These are phyloP conservation scores for Cytidiella melzeri DNA, from an alignment of 768 basidiomycete species.

Conservation along the genomic window DNA sequence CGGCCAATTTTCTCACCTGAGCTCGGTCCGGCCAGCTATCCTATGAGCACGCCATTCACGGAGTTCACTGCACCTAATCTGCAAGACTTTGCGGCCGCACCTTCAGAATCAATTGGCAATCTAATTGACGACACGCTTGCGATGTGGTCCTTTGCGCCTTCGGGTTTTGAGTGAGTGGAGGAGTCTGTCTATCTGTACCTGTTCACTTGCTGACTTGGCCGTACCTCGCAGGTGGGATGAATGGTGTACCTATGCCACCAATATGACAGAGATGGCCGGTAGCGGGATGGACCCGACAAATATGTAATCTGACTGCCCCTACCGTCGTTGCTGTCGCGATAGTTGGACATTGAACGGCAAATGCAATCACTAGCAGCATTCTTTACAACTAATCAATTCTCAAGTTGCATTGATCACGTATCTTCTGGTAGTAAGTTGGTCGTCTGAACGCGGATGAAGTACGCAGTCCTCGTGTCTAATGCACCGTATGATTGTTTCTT, in stretches of 20 bases:
- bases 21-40: not conserved
- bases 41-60: not conserved
- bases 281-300: not conserved
- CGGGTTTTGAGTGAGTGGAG: slow-evolving; percentile 49
- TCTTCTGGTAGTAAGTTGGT: too few species aligned
- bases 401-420: too few species aligned
- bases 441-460: too few species aligned
- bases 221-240: slow-evolving; percentile 27
- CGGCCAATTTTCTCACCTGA: not conserved
- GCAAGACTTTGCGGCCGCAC: not conserved
- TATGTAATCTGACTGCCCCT: too few species aligned
- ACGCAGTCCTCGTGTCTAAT: too few species aligned
- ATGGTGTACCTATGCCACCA: slow-evolving; percentile 33
- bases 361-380: too few species aligned
- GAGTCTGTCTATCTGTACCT: not conserved
- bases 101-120: not conserved
- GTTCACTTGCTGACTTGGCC: not conserved
- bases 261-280: not conserved
- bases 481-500: too few species aligned
- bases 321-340: too few species aligned
- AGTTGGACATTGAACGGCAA: too few species aligned
- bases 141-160: slow-evolving; percentile 59
- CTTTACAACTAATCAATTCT: too few species aligned
- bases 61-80: not conserved
- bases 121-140: slow-evolving; percentile 39